Evolutionary conservation across 805 yeast genomes (phyloP), one percentile per base, ranked within the genome.

Genomic region (Kodamaea leandrae): DNA sequence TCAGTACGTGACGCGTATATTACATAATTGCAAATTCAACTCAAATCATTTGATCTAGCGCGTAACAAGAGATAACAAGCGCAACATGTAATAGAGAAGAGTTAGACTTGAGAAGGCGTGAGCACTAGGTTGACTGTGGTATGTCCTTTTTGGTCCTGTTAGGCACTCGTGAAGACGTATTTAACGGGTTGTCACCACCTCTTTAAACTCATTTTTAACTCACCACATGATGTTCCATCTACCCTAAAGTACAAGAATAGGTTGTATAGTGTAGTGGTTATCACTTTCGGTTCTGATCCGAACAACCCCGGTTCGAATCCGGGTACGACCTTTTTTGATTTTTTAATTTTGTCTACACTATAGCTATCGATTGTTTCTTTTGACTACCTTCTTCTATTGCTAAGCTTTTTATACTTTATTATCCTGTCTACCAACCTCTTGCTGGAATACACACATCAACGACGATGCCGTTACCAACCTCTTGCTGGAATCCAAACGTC

Each of bases 291-390:
- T 80, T 80, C 76, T 80, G 86, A 80, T 80, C 85, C 85, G 77
- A 64, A 71, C 80, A 78, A 80, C 85, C 83, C 84, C 84, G 78
- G 85, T 80, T 80, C 86, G 85, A 80, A 77, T 78, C 85, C 84
- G 84, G 85, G 85, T 76, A 77, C 77, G 85, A 78, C 83, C 85
- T 79, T 32, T 38, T 8, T 34, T 36, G 20, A 37, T 23, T 28
- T 13, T 16, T 13, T 6, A 6, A n/a, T 28, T 28, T 12, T 6
- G 12, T 7, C 15, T 12, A 26, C n/a, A n/a, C n/a, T n/a, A n/a
- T n/a, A n/a, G n/a, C n/a, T n/a, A n/a, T n/a, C n/a, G 25, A 7
- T 35, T 16, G 16, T 25, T 15, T 35, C 8, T 12, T 17, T 35
- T 25, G 6, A 14, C n/a, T 32, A n/a, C 8, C 4, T 26, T 8